phyloP scores from a whole-genome alignment of 2,329 filamentous ascomycete genomes.

The Aspergillus carbonarius region DNA sequence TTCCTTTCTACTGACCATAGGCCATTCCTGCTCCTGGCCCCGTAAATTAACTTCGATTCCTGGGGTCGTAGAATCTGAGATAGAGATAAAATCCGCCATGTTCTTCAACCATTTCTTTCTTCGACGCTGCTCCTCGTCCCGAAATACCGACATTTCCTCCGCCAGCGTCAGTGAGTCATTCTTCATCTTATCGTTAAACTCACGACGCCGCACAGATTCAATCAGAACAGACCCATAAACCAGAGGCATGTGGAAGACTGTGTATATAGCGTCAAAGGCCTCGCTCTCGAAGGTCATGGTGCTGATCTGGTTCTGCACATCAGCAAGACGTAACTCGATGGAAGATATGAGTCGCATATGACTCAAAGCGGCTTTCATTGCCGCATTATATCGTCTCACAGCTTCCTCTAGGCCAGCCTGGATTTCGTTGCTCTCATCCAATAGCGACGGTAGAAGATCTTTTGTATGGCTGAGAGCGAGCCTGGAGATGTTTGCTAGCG shows the following conservation, averaged over 20 bases:
- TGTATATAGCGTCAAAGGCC: constrained; percentile 75
- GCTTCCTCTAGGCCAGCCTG: constrained; percentile 49
- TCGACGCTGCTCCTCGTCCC: constrained; percentile 87
- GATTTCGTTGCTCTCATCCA: constrained; percentile 57
- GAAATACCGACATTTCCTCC: constrained; percentile 88
- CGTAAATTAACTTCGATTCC: constrained; percentile 83
- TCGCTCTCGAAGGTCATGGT: constrained; percentile 73
- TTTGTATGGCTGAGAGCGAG: constrained; percentile 64
- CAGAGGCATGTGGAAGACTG: constrained; percentile 79
- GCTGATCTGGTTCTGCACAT: constrained; percentile 70
- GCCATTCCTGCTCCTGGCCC: constrained; percentile 79
- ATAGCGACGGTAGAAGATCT: constrained; percentile 61
- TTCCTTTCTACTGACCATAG: constrained; percentile 70
- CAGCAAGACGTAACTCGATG: constrained; percentile 73
- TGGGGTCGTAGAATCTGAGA: constrained; percentile 67
- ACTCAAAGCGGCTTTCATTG: constrained; percentile 63
- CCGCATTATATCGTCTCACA: constrained; percentile 65
- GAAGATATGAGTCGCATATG: constrained; percentile 81
- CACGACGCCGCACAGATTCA: constrained; percentile 79
- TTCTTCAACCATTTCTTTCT: constrained; percentile 87
- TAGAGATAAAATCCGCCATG: constrained; percentile 69
- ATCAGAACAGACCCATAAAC: constrained; percentile 87
- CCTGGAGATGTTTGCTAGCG: constrained; percentile 61
- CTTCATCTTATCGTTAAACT: constrained; percentile 91
- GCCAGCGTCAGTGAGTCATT: constrained; percentile 81